A percentile compares a stretch with the other conserved stretches of the same genome.
Conservation (phyloP, 768 basidiomycete genomes). For the Xerocomellus amylosporus region DNA sequence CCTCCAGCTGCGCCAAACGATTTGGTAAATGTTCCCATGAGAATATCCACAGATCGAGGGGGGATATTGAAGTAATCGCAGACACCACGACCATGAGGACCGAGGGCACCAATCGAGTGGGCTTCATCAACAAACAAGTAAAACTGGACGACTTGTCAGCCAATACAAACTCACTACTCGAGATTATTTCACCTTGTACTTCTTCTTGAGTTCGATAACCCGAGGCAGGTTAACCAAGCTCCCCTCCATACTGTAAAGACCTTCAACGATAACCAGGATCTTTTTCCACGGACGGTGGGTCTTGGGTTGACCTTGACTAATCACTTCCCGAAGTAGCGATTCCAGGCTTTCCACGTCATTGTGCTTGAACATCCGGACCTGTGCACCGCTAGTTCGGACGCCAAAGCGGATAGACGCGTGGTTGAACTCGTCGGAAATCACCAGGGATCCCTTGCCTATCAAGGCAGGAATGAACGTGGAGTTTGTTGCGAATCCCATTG, state of each 20-base stretch:
- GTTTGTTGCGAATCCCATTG: slow-evolving; percentile 97
- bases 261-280: slow-evolving; percentile 92
- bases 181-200: slow-evolving; percentile 75
- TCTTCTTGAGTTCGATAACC: slow-evolving; percentile 83
- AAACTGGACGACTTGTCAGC: slow-evolving; percentile 54
- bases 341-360: slow-evolving; percentile 90
- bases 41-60: slow-evolving; percentile 79
- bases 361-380: slow-evolving; percentile 94
- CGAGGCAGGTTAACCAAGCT: slow-evolving; percentile 81
- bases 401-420: slow-evolving; percentile 95
- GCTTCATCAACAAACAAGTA: slow-evolving; percentile 96
- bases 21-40: slow-evolving; percentile 99
- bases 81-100: slow-evolving; percentile 92
- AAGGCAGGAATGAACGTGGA: slow-evolving; percentile 91
- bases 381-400: slow-evolving; percentile 82
- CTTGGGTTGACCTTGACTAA: slow-evolving; percentile 96
- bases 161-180: background rate
- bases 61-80: slow-evolving; percentile 89
- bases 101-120: slow-evolving; percentile 94
- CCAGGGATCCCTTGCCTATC: slow-evolving; percentile 84
- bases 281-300: slow-evolving; percentile 99
- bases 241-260: slow-evolving; percentile 99
- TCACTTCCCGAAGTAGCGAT: slow-evolving; percentile 76
- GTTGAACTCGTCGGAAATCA: slow-evolving; percentile 97
- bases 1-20: slow-evolving; percentile 94